Evolutionary conservation across 1,284 basidiomycete genomes (phyloP), one percentile per base, ranked within the genome.

Genomic region (Ceraceosorus guamensis): DNA sequence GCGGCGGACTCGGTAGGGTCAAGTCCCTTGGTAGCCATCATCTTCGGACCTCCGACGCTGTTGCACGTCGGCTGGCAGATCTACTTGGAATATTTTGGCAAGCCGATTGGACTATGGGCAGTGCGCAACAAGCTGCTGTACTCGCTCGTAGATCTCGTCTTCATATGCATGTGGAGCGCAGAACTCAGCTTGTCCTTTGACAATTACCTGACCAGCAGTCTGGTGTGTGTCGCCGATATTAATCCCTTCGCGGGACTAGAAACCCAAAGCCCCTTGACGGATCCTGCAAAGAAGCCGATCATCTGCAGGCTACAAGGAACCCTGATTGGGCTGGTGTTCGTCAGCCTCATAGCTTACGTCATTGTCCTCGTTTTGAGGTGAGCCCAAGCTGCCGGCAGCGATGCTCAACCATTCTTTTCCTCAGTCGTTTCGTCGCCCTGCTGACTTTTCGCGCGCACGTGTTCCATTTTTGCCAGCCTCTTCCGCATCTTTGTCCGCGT

Each of bases 151-250:
- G 73, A 75, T 79, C 85, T 91, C 44, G 80, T 90, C 51, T 91
- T 91, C 73, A 89, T 93, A 59, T 91, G 88, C 77, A 83, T 87
- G 18, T 93, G 90, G 89, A 89, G 88, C 58, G 87, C 89, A n/a
- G 85, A 87, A 34, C 81, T 93, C 46, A 86, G 88, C 11, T 83
- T 92, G 51, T 84, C 83, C 57, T 89, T 92, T 76, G 89, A 93
- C 80, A 90, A 92, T 73, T 90, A 87, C 77, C 89, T 91, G 77
- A 91, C 89, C 3, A 89, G 89, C 33, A 79, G 84, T 32, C 83
- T 92, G 55, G 84, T 86, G 37, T 93, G 90, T 57, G 55, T 8
- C 37, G 37, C 60, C 50, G 44, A 54, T 34, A 54, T 45, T 54
- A 4, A 57, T 52, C 31, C 41, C 14, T 51, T 55, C n/a, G 37